Base-by-base conservation (phyloP, 768 basidiomycete genomes). In the Lentinula guzmanii region DNA sequence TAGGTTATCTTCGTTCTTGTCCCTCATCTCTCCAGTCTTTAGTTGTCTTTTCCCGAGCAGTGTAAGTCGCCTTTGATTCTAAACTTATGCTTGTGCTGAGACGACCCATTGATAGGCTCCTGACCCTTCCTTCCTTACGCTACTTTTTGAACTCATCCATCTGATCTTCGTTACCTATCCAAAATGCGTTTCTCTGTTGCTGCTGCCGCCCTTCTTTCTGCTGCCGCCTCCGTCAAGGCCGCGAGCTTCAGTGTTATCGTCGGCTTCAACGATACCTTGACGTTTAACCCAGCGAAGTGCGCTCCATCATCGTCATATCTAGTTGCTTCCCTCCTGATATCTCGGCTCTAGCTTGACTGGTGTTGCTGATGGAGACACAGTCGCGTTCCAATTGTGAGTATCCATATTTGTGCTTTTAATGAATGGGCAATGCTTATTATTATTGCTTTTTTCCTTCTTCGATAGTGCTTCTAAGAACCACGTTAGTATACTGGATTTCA, bases 341-440 rank as follows among this genome's bases (percentile, higher is more conserved):
- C 6, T 39, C 10, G n/a, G 15, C 42, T 9, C 3, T 58, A 68
- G 69, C 58, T 68, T 82, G 52, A 79, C 73, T 11, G 81, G 77
- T 52, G 66, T 63, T 15, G 60, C 68, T 56, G 21, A 42, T 28
- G 81, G 81, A 39, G 85, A 88, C 65, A 77, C 68, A 15, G 66
- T 87, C 64, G 62, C 72, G 53, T 86, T 86, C 74, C 72, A 79
- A 66, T 87, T 85, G 81, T 82, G 64, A 61, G 78, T 74, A 15
- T 8, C 21, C 42, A 4, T 9, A 8, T 55, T 39, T 11, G 28
- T 51, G 31, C 34, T n/a, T 58, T 45, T 18, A 5, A 24, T 15
- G 35, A 39, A 24, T 34, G 18, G 28, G 28, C 28, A 28, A 28
- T 28, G 28, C 28, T 28, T 28, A 28, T 28, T 28, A 28, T 28